Evolutionary conservation across 2,329 filamentous ascomycete species (phyloP), one percentile per base, ranked within the genome.

Genomic region (Podosphaera xanthii): DNA sequence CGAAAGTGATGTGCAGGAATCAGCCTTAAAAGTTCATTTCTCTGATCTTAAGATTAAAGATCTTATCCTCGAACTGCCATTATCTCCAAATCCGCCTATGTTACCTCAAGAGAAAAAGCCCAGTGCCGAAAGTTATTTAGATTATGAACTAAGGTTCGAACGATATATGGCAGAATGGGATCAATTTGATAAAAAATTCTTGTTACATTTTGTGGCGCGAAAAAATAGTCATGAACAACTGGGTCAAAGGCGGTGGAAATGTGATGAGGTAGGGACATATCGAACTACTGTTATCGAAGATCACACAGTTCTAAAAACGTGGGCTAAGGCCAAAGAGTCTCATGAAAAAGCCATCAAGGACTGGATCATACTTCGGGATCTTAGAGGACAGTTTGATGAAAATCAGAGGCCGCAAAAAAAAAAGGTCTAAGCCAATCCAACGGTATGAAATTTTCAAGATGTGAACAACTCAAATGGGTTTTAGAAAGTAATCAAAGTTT

Each of bases 221-320:
- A 76, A 77, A 61, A 68, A 69, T 1, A 68, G 75, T 42, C 71
- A 63, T 33, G 65, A 65, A 42, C 48, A 8, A 1, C 52, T 66
- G 31, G 61, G 60, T n/a, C 73, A 61, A 64, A 69, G 49, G 66
- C 71, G 30, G 74, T 75, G 58, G 76, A 75, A 33, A 71, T 76
- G 63, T 31, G 52, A 61, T 46, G 62, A 64, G 0, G 80, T 77
- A 0, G 67, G 72, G 14, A 75, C 77, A 59, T 88, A 88, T 67
- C 68, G 80, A 60, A 71, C 71, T 44, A 79, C 78, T 67, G 70
- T 84, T 59, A 76, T 78, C 63, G 79, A 86, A 69, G 85, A 89
- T 66, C 76, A 80, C 62, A 72, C 74, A 55, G 78, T 86, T 4
- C 73, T 81, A 59, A 74, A 74, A 65, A 75, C 77, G 59, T 87